These are phyloP conservation scores for Crassisporium funariophilum DNA, from an alignment of 768 basidiomycete genomes.

Conservation along the genomic window DNA sequence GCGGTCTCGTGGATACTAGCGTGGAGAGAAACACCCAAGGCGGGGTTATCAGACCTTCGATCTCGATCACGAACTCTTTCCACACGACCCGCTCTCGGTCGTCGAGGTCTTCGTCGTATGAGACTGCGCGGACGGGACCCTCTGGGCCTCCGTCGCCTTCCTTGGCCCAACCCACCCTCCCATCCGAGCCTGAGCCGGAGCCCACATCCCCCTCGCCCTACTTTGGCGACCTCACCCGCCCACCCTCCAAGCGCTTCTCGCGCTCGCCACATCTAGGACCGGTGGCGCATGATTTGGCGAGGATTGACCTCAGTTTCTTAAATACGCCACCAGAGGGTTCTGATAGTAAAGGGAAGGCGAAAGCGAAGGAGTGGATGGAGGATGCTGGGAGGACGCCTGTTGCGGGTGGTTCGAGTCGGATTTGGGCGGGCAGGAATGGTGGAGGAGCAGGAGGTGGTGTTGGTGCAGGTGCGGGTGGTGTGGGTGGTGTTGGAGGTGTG, in stretches of 20 bases:
- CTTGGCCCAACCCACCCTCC: background rate
- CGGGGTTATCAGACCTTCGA: too few species aligned
- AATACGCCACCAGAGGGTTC: conserved; percentile 14
- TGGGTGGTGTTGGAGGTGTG: conserved; percentile 1
- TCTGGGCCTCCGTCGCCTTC: conserved; percentile 2
- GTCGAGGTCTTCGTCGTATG: conserved; percentile 27
- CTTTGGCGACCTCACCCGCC: conserved; percentile 12
- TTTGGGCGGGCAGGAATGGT: background rate
- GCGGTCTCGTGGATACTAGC: too few species aligned
- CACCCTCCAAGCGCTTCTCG: conserved; percentile 17
- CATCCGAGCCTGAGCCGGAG: background rate
- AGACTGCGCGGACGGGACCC: conserved; percentile 14
- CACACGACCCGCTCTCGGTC: too few species aligned
- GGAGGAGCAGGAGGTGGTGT: conserved; percentile 2
- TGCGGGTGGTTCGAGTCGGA: too few species aligned
- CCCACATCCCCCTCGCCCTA: conserved; percentile 11
- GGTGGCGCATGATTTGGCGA: conserved; percentile 33
- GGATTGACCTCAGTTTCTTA: conserved; percentile 36
- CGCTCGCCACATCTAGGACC: conserved; percentile 22
- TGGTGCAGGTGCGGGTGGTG: background rate
- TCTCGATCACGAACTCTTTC: too few species aligned
- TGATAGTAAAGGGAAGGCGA: conserved; percentile 8
- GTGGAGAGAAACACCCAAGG: too few species aligned
- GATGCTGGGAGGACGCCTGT: conserved; percentile 19
- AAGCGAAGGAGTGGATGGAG: conserved; percentile 6